Percentiles rank a stretch among this genome's conserved stretches.
phyloP scores from a whole-genome alignment of 2,329 filamentous ascomycete genomes.

The Onygenales sp. region DNA sequence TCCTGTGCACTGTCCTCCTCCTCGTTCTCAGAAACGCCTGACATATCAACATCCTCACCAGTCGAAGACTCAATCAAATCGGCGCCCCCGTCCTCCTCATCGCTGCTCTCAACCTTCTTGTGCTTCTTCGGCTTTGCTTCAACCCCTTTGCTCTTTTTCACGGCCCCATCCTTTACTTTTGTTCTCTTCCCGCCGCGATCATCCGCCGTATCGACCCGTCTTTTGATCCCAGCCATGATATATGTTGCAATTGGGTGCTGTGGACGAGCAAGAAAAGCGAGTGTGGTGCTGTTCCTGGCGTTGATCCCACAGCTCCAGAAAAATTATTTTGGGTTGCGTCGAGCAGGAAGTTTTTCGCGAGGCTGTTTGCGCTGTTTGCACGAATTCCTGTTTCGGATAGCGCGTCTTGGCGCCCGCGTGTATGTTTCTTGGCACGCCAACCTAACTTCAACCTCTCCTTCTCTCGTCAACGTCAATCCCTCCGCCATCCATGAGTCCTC shows the following conservation, averaged over 20 bases:
- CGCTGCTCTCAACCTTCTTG: conserved; percentile 27
- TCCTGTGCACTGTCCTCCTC: conserved; percentile 23
- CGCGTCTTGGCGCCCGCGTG: not conserved
- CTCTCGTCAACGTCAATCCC: no score
- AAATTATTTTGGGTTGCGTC: conserved; percentile 6
- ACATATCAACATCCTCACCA: conserved; percentile 44
- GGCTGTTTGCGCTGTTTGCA: conserved; percentile 23
- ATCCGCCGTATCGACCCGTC: conserved; percentile 27
- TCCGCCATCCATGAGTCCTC: no score
- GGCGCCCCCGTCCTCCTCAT: conserved; percentile 38
- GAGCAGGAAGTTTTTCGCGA: conserved; percentile 19
- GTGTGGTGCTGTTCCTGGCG: not conserved
- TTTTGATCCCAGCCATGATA: conserved; percentile 33
- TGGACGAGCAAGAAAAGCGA: not conserved
- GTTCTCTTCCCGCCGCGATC: conserved; percentile 32
- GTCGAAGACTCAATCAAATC: conserved; percentile 12
- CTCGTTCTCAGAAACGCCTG: conserved; percentile 24
- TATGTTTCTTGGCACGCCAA: no score
- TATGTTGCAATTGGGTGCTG: not conserved
- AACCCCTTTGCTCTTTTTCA: conserved; percentile 13
- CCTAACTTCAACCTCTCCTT: no score
- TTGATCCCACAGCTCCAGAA: not conserved
- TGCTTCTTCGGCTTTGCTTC: conserved; percentile 25
- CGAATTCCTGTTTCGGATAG: not conserved
- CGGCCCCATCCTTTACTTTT: conserved; percentile 21